Base-by-base conservation (phyloP, 306 rosid species). In the Biancaea sappan region DNA sequence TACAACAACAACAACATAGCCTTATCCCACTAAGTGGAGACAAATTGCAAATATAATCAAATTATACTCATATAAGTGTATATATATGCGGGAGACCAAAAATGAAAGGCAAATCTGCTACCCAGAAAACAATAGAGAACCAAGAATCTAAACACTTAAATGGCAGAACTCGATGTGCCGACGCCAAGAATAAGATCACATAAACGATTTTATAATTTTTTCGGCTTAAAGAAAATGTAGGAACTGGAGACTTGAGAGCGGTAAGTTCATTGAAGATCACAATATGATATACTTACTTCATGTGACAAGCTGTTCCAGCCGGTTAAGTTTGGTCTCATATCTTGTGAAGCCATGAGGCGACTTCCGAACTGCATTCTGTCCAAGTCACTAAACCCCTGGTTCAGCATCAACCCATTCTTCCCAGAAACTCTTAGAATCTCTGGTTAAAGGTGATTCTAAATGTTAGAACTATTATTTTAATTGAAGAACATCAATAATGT, bases 341-440 rank as follows among this genome's bases (percentile, higher is more conserved):
- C 83, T 66, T 85, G 62, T 53, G 84, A 80, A 86, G 75, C 48
- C 82, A 79, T 62, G 40, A 76, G 84, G 60, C 73, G 82, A 51
- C 81, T 86, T 34, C 78, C 38, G 6, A 51, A 63, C 53, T 76
- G 85, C 80, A 80, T 73, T 80, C 82, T 80, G 37, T 86, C 85
- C 1, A 74, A 71, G 69, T 83, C 87, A 56, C 74, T 78, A 74
- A 74, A 44, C 8, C 80, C 87, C 74, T 77, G 87, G 74, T 80
- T 86, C 54, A 78, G 75, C 76, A 83, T 43, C 72, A 77, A 5
- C 70, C 82, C 89, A 66, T 35, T 80, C 81, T 82, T 86, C 14
- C 87, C 87, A 69, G 87, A 71, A 66, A 78, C 80, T 73, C 84
- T 79, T 44, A 80, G 56, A 74, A 86, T 83, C 82, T 86, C 90